A percentile compares a stretch with the other conserved stretches of the same genome.
Evolutionary conservation across 805 yeast species (phyloP).

Genomic region (Wickerhamiella occidentalis): DNA sequence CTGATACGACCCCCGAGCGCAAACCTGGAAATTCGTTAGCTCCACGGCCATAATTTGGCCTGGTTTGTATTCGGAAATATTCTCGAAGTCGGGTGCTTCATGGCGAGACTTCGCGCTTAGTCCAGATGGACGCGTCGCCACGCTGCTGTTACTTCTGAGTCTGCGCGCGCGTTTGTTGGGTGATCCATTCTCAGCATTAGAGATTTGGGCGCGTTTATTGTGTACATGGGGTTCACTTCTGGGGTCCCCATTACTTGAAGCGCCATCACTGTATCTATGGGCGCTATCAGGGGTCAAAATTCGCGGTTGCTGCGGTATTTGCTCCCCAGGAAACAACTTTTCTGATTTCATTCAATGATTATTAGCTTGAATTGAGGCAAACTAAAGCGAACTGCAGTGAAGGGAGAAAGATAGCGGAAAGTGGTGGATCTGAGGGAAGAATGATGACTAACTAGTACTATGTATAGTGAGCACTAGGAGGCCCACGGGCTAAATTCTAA

Average conservation of each 20-base stretch:
- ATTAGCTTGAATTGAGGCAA: no score
- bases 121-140: no score
- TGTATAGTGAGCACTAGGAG: no score
- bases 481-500: no score
- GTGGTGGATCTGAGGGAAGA: no score
- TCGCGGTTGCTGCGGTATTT: neutral
- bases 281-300: neutral
- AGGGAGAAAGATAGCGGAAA: no score
- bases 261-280: neutral
- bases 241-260: neutral
- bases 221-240: no score
- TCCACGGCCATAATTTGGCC: constrained; percentile 18
- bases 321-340: neutral
- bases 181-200: neutral
- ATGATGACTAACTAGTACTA: no score
- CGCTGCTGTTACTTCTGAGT: no score
- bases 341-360: no score
- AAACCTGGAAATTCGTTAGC: constrained; percentile 21
- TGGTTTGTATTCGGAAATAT: constrained; percentile 7
- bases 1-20: constrained; percentile 24
- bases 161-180: neutral
- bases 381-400: no score
- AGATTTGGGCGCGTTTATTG: neutral
- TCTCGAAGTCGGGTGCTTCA: neutral
- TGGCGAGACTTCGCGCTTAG: neutral